Evolutionary conservation across 495 filamentous ascomycete genomes (phyloP).

Genomic region (Rhypophila decipiens): DNA sequence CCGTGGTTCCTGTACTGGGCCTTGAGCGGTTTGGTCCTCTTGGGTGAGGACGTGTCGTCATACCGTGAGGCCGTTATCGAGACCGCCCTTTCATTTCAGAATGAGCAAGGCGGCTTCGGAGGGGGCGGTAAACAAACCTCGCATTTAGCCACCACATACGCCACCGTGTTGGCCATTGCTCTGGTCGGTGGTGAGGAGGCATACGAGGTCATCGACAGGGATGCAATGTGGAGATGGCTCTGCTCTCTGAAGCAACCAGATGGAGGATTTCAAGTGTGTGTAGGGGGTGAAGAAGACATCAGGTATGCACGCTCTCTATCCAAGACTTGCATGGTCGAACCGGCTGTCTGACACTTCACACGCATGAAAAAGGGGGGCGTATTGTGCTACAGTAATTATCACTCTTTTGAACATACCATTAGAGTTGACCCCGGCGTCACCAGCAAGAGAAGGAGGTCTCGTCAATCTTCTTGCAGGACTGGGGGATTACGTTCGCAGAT

Average conservation of each 20-base stretch:
- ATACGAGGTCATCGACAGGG: constrained; percentile 70
- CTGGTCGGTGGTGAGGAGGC: constrained; percentile 69
- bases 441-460: constrained; percentile 37
- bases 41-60: constrained; percentile 67
- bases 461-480: constrained; percentile 59
- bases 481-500: constrained; percentile 72
- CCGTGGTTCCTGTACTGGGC: constrained; percentile 96
- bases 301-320: constrained; percentile 42
- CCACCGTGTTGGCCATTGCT: constrained; percentile 67
- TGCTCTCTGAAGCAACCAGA: constrained; percentile 73
- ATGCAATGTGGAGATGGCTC: constrained; percentile 84
- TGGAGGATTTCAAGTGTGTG: constrained; percentile 75
- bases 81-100: constrained; percentile 75
- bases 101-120: constrained; percentile 79
- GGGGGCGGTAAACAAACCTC: constrained; percentile 87
- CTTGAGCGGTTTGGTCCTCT: constrained; percentile 59
- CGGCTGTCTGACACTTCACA: background rate
- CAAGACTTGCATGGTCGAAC: constrained; percentile 10
- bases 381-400: constrained; percentile 78
- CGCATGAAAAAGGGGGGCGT: constrained; percentile 60
- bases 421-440: constrained; percentile 59
- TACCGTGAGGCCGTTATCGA: constrained; percentile 63
- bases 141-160: constrained; percentile 84
- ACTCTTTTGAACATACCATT: constrained; percentile 78
- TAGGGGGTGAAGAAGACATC: constrained; percentile 86